Conservation (phyloP, 768 basidiomycete species). For the Mycena belliarum region DNA sequence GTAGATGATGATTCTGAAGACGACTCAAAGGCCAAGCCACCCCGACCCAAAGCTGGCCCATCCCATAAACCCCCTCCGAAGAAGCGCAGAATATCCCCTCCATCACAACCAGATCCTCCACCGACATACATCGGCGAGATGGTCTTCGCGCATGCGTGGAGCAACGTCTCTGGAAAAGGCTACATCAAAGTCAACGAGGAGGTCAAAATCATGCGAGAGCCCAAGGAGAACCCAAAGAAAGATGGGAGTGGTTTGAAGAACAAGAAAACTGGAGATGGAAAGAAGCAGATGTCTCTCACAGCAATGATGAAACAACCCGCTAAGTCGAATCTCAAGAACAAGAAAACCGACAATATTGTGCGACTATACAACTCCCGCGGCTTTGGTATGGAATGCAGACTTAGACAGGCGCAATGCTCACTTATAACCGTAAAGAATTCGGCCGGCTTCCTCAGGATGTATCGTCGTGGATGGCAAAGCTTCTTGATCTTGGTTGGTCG, state of each 20-base stretch:
- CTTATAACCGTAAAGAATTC: conserved; percentile 52
- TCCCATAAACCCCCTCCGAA: conserved; percentile 43
- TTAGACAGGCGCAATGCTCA: neutral
- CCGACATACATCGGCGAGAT: conserved; percentile 67
- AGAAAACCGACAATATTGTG: conserved; percentile 63
- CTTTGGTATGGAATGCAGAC: conserved; percentile 49
- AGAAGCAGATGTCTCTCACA: conserved; percentile 67
- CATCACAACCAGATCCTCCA: conserved; percentile 20
- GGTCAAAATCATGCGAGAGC: conserved; percentile 59
- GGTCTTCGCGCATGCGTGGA: conserved; percentile 75
- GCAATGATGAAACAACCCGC: conserved; percentile 64
- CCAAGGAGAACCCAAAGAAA: conserved; percentile 34
- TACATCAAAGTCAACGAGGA: conserved; percentile 69
- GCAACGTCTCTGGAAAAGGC: conserved; percentile 71
- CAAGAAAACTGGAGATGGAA: conserved; percentile 41
- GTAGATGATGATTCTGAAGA: conserved; percentile 36
- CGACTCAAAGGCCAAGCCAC: conserved; percentile 29
- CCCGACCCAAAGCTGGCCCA: conserved; percentile 32
- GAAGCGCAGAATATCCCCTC: conserved; percentile 49
- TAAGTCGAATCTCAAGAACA: conserved; percentile 41
- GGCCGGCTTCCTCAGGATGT: conserved; percentile 72
- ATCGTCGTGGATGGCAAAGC: conserved; percentile 70
- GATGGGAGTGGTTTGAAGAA: conserved; percentile 29
- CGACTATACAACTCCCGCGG: conserved; percentile 65
- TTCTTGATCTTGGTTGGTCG: conserved; percentile 66